phyloP scores from a whole-genome alignment of 2,329 filamentous ascomycete genomes.

The Apiospora koreana region DNA sequence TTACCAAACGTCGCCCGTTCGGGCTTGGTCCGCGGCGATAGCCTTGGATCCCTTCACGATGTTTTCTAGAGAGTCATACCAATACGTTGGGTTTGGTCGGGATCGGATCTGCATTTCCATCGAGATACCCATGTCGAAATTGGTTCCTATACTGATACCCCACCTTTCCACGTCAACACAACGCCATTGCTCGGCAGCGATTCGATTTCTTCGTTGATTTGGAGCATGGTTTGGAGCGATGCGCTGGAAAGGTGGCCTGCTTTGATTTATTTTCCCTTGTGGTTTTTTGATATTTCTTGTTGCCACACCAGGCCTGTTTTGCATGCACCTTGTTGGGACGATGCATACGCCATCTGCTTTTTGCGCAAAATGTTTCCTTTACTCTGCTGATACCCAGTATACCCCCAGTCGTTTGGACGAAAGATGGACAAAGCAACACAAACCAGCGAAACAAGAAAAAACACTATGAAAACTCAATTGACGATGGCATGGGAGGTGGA shows the following conservation, averaged over 20 bases:
- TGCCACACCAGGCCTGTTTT: constrained; percentile 30
- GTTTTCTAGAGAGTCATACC: constrained; percentile 34
- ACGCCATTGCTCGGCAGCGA: constrained; percentile 25
- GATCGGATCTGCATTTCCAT: constrained; percentile 39
- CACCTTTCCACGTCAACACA: constrained; percentile 22
- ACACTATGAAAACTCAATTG: constrained; percentile 16
- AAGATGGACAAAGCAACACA: constrained; percentile 24
- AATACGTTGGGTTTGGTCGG: constrained; percentile 35
- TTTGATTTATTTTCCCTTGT: constrained; percentile 7
- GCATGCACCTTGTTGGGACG: constrained; percentile 30
- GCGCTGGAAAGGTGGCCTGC: constrained; percentile 10
- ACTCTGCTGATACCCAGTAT: constrained; percentile 39
- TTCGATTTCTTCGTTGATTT: background rate
- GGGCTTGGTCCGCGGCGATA: constrained; percentile 1
- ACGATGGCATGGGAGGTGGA: constrained; percentile 10
- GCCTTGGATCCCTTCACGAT: constrained; percentile 20
- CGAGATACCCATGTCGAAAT: constrained; percentile 35
- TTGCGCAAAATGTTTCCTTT: constrained; percentile 28
- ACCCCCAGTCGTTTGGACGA: constrained; percentile 36
- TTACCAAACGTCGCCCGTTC: background rate
- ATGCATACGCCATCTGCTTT: constrained; percentile 19
- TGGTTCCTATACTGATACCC: constrained; percentile 37
- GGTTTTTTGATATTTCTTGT: constrained; percentile 25
- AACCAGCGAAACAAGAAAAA: constrained; percentile 24
- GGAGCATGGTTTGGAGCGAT: constrained; percentile 9